Evolutionary conservation across 1,139 yeast genomes (phyloP), one percentile per base, ranked within the genome.

Genomic region (Lodderomyces margitis): DNA sequence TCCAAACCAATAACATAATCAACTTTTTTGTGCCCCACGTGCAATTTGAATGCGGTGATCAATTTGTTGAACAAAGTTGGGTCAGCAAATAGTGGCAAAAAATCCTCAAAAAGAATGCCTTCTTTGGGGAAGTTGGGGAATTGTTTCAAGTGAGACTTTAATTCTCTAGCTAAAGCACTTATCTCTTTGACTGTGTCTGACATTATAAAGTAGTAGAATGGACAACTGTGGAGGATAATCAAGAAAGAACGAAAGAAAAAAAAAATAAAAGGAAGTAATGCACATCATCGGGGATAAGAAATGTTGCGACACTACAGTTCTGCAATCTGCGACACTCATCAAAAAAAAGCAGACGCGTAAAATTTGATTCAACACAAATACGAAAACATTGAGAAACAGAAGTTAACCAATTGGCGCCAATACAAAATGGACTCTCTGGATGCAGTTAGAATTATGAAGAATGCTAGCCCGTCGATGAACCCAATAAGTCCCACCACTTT

Each of bases 71-170:
- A 92, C 44, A 87, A 70, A 39, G 68, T 74, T 41, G 98, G 96
- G 52, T 80, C 73, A 61, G 87, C 78, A 75, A 92, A 92, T 53
- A 92, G 85, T 43, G 98, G 98, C 62, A 91, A 75, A 63, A 92
- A 91, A 65, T 92, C 98, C 68, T 92, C 98, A 57, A 92, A 92
- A 38, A 92, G 70, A 50, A 92, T 80, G n/a, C 98, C 98, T 68
- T 86, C 85, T 47, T 79, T 62, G 34, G 98, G 98, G 73, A 92
- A 92, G 70, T 92, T 88, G 50, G 91, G 95, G 74, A 85, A 91
- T 63, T 87, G 95, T 54, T 75, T 83, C 46, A 85, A 70, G 51
- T 84, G 79, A 15, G 75, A 72, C 58, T 76, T 83, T 53, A 85
- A 71, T 54, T 83, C 89, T 30, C 58, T 61, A 36, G 88, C 83